Conservation (phyloP, 176 grass and related monocot species). For the Eleusine indica region DNA sequence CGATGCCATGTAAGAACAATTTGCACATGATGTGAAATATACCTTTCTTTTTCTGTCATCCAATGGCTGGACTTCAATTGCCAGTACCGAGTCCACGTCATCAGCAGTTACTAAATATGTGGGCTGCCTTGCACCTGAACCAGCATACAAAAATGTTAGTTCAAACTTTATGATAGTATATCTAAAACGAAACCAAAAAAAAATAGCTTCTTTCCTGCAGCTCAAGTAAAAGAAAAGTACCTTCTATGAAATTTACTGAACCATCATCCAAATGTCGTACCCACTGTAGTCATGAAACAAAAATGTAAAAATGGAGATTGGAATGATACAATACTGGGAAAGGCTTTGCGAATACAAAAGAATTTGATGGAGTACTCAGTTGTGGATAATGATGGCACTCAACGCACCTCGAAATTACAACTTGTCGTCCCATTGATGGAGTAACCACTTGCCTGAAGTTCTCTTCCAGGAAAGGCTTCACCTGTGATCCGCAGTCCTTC, state of each 20-base stretch:
- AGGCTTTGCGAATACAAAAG: not conserved
- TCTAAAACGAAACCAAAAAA: conserved; percentile 24
- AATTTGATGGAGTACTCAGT: conserved; percentile 18
- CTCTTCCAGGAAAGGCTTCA: conserved; percentile 90
- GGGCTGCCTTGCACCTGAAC: conserved; percentile 81
- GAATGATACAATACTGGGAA: conserved; percentile 29
- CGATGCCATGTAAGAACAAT: conserved; percentile 9
- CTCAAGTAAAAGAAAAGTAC: conserved; percentile 44
- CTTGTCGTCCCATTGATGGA: conserved; percentile 93
- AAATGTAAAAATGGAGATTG: conserved; percentile 44
- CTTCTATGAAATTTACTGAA: conserved; percentile 90
- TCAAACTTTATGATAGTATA: conserved; percentile 14
- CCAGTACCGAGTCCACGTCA: conserved; percentile 82
- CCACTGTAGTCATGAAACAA: conserved; percentile 61
- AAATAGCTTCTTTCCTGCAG: conserved; percentile 20
- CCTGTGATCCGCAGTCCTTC: conserved; percentile 87
- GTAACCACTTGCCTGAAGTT: conserved; percentile 92
- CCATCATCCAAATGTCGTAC: conserved; percentile 91
- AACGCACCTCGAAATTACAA: conserved; percentile 89
- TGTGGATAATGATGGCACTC: not conserved
- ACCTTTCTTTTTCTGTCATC: conserved; percentile 96
- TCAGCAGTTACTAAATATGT: conserved; percentile 94
- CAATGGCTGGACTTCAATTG: conserved; percentile 91
- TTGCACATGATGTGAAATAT: conserved; percentile 12
- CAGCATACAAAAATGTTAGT: conserved; percentile 28